A percentile compares a stretch with the other conserved stretches of the same genome.
These are phyloP conservation scores for Globisporangium parvum DNA, from an alignment of 352 stramenopile genomes.

Conservation along the genomic window DNA sequence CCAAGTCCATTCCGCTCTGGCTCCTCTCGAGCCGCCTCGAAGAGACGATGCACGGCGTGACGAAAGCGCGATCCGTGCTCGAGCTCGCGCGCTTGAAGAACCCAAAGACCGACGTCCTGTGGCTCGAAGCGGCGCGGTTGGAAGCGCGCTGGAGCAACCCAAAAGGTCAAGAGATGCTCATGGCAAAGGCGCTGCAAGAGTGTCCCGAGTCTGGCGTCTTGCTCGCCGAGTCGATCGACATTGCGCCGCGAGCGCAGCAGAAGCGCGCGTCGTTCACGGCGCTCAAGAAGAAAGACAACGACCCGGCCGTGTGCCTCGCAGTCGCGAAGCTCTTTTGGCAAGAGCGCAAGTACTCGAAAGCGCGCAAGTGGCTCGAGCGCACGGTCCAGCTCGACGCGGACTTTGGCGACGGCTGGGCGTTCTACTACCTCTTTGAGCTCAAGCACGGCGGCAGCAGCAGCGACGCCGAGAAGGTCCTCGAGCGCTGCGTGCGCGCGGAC, in stretches of 20 bases:
- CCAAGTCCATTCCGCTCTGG: constrained; percentile 93
- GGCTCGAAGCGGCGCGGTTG: constrained; percentile 94
- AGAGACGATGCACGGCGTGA: constrained; percentile 85
- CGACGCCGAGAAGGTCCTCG: constrained; percentile 81
- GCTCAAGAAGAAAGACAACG: constrained; percentile 97
- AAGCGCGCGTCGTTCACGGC: constrained; percentile 95
- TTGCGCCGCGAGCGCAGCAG: constrained; percentile 91
- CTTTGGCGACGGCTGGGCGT: constrained; percentile 96
- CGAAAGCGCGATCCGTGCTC: constrained; percentile 95
- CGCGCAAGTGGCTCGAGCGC: constrained; percentile 97
- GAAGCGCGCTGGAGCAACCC: constrained; percentile 90
- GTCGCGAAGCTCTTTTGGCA: constrained; percentile 97
- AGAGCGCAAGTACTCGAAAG: constrained; percentile 93
- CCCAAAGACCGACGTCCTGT: constrained; percentile 91
- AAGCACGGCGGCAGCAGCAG: constrained; percentile 75
- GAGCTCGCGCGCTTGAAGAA: constrained; percentile 96
- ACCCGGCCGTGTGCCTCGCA: constrained; percentile 94
- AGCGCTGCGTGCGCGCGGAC: constrained; percentile 88
- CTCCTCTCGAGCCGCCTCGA: constrained; percentile 92
- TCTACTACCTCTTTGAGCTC: constrained; percentile 97
- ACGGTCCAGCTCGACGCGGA: constrained; percentile 94
- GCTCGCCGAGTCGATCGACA: constrained; percentile 95
- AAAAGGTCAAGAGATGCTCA: constrained; percentile 94
- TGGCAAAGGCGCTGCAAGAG: constrained; percentile 97
- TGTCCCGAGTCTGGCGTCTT: constrained; percentile 94